phyloP scores from a whole-genome alignment of 805 yeast species.

The Deakozyma indianensis region DNA sequence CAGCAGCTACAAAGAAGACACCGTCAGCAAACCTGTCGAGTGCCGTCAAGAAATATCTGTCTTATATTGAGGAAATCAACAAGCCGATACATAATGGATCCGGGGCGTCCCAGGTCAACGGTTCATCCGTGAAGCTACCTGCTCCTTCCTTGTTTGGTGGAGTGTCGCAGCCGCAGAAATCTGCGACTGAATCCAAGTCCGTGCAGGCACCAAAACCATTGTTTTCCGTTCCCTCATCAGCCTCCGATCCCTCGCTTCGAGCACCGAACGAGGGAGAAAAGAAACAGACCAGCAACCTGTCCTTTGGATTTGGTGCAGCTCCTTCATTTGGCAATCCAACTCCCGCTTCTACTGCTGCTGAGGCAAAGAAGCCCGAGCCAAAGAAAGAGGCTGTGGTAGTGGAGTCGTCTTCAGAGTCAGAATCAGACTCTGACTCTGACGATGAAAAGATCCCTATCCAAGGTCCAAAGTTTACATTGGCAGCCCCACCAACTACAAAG shows the following conservation, averaged over 20 bases:
- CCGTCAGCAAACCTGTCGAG: slow-evolving; percentile 38
- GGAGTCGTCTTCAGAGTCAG: slow-evolving; percentile 27
- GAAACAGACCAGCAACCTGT: neutral
- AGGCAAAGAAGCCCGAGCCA: slow-evolving; percentile 11
- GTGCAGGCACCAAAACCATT: neutral
- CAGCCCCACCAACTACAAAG: slow-evolving; percentile 32
- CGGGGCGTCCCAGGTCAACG: neutral
- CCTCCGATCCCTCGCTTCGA: neutral
- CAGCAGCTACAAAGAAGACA: neutral
- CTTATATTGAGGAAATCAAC: slow-evolving; percentile 32
- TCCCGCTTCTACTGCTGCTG: slow-evolving; percentile 5
- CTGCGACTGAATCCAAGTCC: too few relatives aligned
- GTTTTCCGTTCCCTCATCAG: neutral
- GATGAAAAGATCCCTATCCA: slow-evolving; percentile 46
- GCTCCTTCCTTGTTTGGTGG: too few relatives aligned
- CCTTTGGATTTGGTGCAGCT: neutral
- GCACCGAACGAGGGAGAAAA: neutral
- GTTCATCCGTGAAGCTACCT: too few relatives aligned
- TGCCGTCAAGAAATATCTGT: slow-evolving; percentile 42
- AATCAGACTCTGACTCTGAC: slow-evolving; percentile 40
- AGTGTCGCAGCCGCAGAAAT: too few relatives aligned
- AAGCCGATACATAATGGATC: neutral
- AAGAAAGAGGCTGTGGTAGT: slow-evolving; percentile 12
- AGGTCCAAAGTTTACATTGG: slow-evolving; percentile 53
- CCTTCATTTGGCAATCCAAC: slow-evolving; percentile 1